A percentile compares a stretch with the other conserved stretches of the same genome.
These are phyloP conservation scores for Cornus controversa DNA, from an alignment of 148 eudicot species.

Conservation along the genomic window DNA sequence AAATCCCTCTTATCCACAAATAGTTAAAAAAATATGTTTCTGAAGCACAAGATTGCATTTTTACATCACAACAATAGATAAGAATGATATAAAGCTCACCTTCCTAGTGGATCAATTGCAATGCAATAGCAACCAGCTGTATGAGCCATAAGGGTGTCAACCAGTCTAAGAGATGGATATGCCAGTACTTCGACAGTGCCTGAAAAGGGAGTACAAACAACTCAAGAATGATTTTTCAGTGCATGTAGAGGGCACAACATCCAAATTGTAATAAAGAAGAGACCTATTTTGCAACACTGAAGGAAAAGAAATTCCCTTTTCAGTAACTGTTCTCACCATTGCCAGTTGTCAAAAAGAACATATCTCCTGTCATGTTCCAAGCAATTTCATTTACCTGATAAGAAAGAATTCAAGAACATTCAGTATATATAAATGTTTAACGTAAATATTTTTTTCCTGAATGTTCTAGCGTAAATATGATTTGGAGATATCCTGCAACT, in stretches of 20 bases:
- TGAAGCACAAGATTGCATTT: too few relatives aligned
- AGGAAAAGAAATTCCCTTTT: not conserved
- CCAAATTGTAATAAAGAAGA: not conserved
- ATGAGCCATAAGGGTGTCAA: slow-evolving; percentile 90
- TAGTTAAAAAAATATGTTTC: too few relatives aligned
- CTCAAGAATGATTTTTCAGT: not conserved
- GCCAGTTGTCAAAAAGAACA: slow-evolving; percentile 93
- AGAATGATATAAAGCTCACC: slow-evolving; percentile 34
- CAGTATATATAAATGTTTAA: not conserved
- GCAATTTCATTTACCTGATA: slow-evolving; percentile 94
- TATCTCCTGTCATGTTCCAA: slow-evolving; percentile 85
- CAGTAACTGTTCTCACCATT: slow-evolving; percentile 58
- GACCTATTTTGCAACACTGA: not conserved
- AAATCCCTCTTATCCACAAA: too few relatives aligned
- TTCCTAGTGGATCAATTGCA: slow-evolving; percentile 91
- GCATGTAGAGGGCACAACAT: not conserved
- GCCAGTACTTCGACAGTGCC: slow-evolving; percentile 95
- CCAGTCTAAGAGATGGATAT: slow-evolving; percentile 82
- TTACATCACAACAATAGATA: not conserved
- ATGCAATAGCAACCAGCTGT: slow-evolving; percentile 99
- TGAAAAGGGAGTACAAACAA: slow-evolving; percentile 18
- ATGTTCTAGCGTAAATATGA: not conserved
- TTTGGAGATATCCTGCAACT: not conserved
- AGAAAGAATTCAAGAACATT: slow-evolving; percentile 3
- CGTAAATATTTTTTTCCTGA: too few relatives aligned